phyloP scores from a whole-genome alignment of 192 early-diverging fungal genomes.

The Phycomyces nitens region DNA sequence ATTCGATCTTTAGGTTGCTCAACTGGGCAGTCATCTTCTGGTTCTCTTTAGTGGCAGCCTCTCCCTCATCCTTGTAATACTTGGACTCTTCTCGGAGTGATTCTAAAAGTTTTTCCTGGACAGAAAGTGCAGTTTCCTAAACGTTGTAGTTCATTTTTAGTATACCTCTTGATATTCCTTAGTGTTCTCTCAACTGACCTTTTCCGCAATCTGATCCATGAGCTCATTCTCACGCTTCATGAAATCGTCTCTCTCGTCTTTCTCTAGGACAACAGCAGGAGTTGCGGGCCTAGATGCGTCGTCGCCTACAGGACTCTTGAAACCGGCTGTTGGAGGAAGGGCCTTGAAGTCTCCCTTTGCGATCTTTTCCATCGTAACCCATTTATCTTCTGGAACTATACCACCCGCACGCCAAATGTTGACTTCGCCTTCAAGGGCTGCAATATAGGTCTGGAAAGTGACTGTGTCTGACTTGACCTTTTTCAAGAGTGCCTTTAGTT shows the following conservation, averaged over 20 bases:
- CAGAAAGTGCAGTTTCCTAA: conserved; percentile 71
- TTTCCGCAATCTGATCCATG: conserved; percentile 88
- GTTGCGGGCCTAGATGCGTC: conserved; percentile 64
- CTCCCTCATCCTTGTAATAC: conserved; percentile 62
- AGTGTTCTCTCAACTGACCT: conserved; percentile 24
- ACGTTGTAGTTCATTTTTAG: not conserved
- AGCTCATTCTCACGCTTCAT: conserved; percentile 94
- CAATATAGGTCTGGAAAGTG: conserved; percentile 79
- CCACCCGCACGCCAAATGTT: conserved; percentile 88
- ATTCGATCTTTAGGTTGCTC: conserved; percentile 75
- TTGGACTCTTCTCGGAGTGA: conserved; percentile 72
- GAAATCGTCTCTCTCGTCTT: conserved; percentile 95
- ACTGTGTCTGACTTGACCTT: conserved; percentile 79
- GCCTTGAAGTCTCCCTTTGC: conserved; percentile 37
- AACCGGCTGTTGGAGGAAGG: conserved; percentile 40
- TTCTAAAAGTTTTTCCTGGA: conserved; percentile 52
- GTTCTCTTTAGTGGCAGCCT: conserved; percentile 58
- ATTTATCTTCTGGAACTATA: conserved; percentile 58
- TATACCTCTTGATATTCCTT: not conserved
- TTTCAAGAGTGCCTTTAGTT: conserved; percentile 94
- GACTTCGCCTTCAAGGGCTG: conserved; percentile 85
- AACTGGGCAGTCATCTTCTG: conserved; percentile 66
- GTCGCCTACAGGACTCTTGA: conserved; percentile 39
- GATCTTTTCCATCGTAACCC: conserved; percentile 62
- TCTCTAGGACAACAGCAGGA: conserved; percentile 69